These are phyloP conservation scores for Polysphondylium violaceum DNA, from an alignment of 78 protist genomes.

Conservation along the genomic window DNA sequence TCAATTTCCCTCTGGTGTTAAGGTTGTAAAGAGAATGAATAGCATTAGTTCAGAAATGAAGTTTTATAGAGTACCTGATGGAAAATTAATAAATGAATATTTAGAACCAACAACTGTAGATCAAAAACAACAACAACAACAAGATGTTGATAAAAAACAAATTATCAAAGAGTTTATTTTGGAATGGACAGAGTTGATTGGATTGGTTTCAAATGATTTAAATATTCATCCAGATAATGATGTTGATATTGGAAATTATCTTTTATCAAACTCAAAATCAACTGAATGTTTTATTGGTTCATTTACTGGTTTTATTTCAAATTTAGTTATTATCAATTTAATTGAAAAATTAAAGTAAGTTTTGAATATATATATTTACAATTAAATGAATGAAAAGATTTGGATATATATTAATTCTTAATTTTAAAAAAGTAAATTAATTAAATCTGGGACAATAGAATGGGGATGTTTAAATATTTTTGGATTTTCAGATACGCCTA, in stretches of 20 bases:
- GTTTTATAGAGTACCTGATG: constrained; percentile 5
- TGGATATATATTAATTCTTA: background rate
- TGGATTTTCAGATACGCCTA: constrained; percentile 69
- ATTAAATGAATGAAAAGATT: background rate
- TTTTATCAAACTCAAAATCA: background rate
- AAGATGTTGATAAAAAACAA: background rate
- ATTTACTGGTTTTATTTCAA: constrained; percentile 15
- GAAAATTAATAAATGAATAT: constrained; percentile 1
- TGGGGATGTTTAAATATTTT: constrained; percentile 13
- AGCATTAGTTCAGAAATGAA: background rate
- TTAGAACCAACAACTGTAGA: background rate
- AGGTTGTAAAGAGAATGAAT: background rate
- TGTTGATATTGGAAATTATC: background rate
- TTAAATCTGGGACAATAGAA: constrained; percentile 8
- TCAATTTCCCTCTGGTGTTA: constrained; percentile 35
- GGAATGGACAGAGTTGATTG: constrained; percentile 21
- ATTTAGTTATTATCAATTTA: background rate
- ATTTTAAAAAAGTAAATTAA: background rate
- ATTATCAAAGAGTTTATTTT: background rate
- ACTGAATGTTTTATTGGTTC: constrained; percentile 17
- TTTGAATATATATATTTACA: too few relatives aligned
- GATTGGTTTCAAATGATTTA: background rate
- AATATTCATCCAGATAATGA: background rate
- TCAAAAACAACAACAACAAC: background rate
- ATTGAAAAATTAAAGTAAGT: constrained; percentile 8